Conservation (phyloP, 2,329 filamentous ascomycete species). For the Trichoderma lentiforme region DNA sequence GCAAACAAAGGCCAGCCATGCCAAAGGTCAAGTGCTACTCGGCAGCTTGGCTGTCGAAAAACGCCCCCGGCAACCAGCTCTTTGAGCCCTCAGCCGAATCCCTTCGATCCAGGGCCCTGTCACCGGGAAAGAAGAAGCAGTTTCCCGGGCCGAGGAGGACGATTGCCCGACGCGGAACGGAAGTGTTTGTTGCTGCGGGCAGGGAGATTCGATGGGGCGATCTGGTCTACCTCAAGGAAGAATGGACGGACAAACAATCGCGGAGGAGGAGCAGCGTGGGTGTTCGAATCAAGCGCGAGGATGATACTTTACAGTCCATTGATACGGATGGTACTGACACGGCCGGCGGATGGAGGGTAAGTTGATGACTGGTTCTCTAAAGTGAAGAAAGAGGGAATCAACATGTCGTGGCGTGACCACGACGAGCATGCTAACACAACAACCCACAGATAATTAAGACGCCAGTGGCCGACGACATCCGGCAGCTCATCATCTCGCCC, state of each 20-base stretch:
- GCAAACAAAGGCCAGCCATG: slow-evolving; percentile 51
- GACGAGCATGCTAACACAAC: not conserved
- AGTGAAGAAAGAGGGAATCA: not conserved
- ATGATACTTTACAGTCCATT: slow-evolving; percentile 37
- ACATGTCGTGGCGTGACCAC: not conserved
- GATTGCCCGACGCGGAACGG: slow-evolving; percentile 77
- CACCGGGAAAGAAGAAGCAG: slow-evolving; percentile 42
- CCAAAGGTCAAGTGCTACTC: slow-evolving; percentile 82
- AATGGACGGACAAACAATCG: slow-evolving; percentile 33
- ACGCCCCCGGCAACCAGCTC: slow-evolving; percentile 72
- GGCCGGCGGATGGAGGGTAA: slow-evolving; percentile 34
- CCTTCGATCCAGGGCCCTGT: slow-evolving; percentile 37
- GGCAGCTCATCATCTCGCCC: slow-evolving; percentile 81
- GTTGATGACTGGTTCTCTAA: slow-evolving; percentile 19
- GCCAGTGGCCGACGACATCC: slow-evolving; percentile 76
- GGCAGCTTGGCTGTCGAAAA: slow-evolving; percentile 79
- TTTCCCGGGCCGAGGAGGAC: slow-evolving; percentile 56
- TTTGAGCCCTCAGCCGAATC: slow-evolving; percentile 56
- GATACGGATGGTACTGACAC: slow-evolving; percentile 28
- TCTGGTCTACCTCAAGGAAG: slow-evolving; percentile 72
- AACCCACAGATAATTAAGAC: slow-evolving; percentile 65
- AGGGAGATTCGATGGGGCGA: slow-evolving; percentile 92
- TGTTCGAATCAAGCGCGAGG: slow-evolving; percentile 48
- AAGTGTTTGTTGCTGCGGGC: slow-evolving; percentile 84
- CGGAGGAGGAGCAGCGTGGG: slow-evolving; percentile 32